Evolutionary conservation across 768 basidiomycete species (phyloP), one percentile per base, ranked within the genome.

Genomic region (Agrocybe chaxingu): DNA sequence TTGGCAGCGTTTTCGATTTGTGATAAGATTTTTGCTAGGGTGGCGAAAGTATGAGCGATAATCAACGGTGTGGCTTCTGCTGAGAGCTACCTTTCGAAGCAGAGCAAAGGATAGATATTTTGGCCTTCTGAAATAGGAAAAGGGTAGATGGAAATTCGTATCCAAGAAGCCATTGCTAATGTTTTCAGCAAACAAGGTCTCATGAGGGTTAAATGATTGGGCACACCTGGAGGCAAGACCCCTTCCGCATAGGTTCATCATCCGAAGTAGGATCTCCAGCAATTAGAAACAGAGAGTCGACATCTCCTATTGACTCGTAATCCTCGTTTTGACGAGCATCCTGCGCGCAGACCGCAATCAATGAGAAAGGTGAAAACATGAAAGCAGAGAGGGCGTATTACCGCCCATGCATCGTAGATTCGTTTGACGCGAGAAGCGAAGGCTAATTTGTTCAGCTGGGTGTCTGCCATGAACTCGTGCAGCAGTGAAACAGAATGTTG

Each of bases 131-230:
- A 60, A 98, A 89, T 13, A 98, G 73, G 51, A 95, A 78, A 29
- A 98, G 74, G 0, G 96, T 98, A 0, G 93, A 92, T 2, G 96
- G 97, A 63, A 98, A 98, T 68, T 99, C 96, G 67, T 94, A 98
- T 10, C 95, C 96, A 35, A 98, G 79, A 12, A 99, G 76, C 91
- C 94, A 97, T 63, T 94, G 95, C 96, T 30, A 43, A 48, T 55
- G 54, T 52, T 60, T 30, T 61, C 38, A 61, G 57, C 55, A 44
- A 42, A 39, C 12, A 31, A 53, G 32, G 43, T 31, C 32, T 35
- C 32, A 13, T 31, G 7, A 49, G 48, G 16, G 13, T 24, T 34
- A 42, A 52, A 33, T 19, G 35, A 19, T 9, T 37, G 11, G 16
- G 19, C 58, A 24, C 54, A 92, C 96, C 74, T 98, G 96, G 53